phyloP scores from a whole-genome alignment of 2,329 filamentous ascomycete species.

The Penicillium sp. region DNA sequence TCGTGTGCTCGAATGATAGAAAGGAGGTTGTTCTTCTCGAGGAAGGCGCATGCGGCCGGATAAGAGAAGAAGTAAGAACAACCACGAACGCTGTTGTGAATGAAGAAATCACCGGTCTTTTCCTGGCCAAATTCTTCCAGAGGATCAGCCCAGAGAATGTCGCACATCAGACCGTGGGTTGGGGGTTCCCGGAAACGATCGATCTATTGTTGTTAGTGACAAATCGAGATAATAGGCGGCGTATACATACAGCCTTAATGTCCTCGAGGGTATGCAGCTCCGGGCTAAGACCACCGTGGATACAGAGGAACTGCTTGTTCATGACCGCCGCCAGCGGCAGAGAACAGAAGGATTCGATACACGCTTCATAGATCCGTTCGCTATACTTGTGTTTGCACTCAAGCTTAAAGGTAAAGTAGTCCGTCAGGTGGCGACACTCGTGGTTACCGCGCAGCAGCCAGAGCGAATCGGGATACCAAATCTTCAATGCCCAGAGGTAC shows the following conservation, averaged over 20 bases:
- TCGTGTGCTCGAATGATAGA: conserved; percentile 98
- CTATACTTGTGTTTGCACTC: conserved; percentile 99
- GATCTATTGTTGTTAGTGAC: conserved; percentile 58
- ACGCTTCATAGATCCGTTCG: conserved; percentile 91
- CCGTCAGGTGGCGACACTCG: conserved; percentile 96
- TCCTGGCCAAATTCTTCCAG: conserved; percentile 98
- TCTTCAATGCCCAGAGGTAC: conserved; percentile 97
- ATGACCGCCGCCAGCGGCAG: conserved; percentile 93
- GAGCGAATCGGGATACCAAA: conserved; percentile 96
- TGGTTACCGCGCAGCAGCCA: conserved; percentile 98
- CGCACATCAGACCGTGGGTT: conserved; percentile 97
- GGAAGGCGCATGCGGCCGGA: conserved; percentile 90
- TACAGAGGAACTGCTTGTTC: conserved; percentile 99
- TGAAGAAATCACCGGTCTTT: conserved; percentile 95
- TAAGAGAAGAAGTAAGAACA: conserved; percentile 99
- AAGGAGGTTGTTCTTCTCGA: conserved; percentile 97
- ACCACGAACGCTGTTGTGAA: conserved; percentile 97
- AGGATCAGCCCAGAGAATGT: conserved; percentile 97
- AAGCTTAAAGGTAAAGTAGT: conserved; percentile 99
- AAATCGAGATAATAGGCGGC: neutral
- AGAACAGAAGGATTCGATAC: conserved; percentile 96
- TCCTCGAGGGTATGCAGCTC: conserved; percentile 96
- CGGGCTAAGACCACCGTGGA: conserved; percentile 92
- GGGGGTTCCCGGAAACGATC: conserved; percentile 97
- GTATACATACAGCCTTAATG: conserved; percentile 69